Evolutionary conservation across 2,329 filamentous ascomycete genomes (phyloP), one percentile per base, ranked within the genome.

Genomic region (Pseudogymnoascus sp.): DNA sequence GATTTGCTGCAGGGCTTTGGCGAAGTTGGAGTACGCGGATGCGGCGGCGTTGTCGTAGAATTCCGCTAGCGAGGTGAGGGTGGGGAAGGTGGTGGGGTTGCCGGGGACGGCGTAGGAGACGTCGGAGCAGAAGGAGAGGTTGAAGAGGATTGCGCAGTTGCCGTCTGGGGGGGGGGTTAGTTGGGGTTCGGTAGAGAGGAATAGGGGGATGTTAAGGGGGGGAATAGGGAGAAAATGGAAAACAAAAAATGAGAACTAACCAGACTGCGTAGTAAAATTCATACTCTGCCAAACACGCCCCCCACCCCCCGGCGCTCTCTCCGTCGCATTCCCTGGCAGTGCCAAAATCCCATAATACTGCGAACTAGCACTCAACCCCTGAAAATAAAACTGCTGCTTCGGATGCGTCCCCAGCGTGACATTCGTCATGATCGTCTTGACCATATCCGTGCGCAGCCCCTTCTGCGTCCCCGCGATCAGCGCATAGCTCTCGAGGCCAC

Each of bases 81-180:
- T 85, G 62, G 83, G 79, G 67, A 85, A 87, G 53, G 79, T 84
- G 37, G 79, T 76, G 1, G 85, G 81, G 70, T 96, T 96, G 42
- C 89, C 87, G 0, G 95, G 95, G 0, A 97, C 95, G 5, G 93
- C 89, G 73, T 97, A 97, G 60, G 93, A 91, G 59, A 93, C 89
- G 69, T 93, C 86, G 68, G 88, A 84, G 77, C 95, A 99, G 75
- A 97, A 96, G 0, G 86, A 80, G n/a, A 99, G 84, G 71, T 96
- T 88, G 74, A 88, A 93, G 53, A 97, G 82, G 42, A 99, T 82
- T 65, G 89, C 88, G 74, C 95, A 99, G 71, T 93, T 96, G 65
- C 86, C 84, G 64, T 89, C 90, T 85, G 28, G 7, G 25, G 28
- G 25, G 28, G 34, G 28, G 23, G 60, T 69, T 64, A 70, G 66